Conservation (phyloP, 371 early-diverging fungal species). For the Capniomyces stellatus region DNA sequence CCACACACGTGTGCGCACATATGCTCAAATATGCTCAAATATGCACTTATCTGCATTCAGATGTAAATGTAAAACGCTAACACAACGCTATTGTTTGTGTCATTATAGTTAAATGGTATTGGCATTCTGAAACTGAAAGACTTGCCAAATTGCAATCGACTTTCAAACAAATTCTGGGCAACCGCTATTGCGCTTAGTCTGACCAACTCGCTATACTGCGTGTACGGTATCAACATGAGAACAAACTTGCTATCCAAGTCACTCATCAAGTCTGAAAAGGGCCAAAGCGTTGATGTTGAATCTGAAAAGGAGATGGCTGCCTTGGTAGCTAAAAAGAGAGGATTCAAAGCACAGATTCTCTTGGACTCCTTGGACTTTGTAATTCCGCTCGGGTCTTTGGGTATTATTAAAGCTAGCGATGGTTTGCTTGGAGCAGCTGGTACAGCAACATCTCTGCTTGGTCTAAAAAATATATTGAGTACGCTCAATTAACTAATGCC, state of each 20-base stretch:
- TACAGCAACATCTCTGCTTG: conserved; percentile 22
- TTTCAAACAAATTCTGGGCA: not conserved
- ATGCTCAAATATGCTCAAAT: not conserved
- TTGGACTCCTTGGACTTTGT: conserved; percentile 24
- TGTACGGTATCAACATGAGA: not conserved
- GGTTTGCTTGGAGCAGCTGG: conserved; percentile 28
- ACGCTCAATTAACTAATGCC: too few relatives aligned
- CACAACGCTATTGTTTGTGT: too few relatives aligned
- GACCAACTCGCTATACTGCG: not conserved
- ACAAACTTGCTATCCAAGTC: not conserved
- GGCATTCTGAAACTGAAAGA: not conserved
- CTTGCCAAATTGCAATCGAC: not conserved
- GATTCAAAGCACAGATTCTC: conserved; percentile 10
- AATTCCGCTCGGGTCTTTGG: conserved; percentile 24
- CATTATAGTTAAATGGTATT: not conserved
- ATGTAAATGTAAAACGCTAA: not conserved
- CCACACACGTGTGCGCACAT: not conserved
- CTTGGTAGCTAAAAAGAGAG: not conserved
- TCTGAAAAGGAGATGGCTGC: not conserved
- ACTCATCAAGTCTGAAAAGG: not conserved
- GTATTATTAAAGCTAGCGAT: conserved; percentile 14
- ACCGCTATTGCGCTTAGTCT: not conserved
- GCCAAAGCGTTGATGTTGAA: not conserved
- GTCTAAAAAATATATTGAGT: conserved; percentile 2
- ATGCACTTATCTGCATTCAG: too few relatives aligned